These are phyloP conservation scores for Paraphoma chrysanthemicola DNA, from an alignment of 2,329 filamentous ascomycete species.

Conservation along the genomic window DNA sequence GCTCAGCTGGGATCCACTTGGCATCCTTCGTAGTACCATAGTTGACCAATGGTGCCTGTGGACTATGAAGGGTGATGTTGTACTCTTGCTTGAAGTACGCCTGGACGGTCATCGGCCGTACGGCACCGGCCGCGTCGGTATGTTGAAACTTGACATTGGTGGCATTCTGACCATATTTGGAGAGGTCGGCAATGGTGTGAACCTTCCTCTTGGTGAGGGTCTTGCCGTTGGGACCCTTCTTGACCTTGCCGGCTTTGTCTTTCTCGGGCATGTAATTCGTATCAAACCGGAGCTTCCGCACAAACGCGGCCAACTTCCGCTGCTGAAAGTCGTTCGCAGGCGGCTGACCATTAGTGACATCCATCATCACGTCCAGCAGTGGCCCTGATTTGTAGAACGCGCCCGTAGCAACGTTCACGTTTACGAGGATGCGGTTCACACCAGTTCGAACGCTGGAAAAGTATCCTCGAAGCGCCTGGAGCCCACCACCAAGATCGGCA, in stretches of 20 bases:
- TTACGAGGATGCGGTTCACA: constrained; percentile 64
- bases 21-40: constrained; percentile 26
- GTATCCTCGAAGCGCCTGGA: constrained; percentile 67
- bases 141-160: constrained; percentile 26
- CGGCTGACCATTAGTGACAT: constrained; percentile 16
- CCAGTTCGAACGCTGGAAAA: constrained; percentile 67
- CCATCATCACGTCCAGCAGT: constrained; percentile 44
- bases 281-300: constrained; percentile 48
- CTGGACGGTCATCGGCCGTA: constrained; percentile 17
- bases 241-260: constrained; percentile 40
- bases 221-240: constrained; percentile 16
- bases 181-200: constrained; percentile 50
- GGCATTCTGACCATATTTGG: constrained; percentile 43
- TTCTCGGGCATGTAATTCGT: constrained; percentile 49
- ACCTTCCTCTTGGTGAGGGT: constrained; percentile 33
- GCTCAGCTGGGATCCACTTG: constrained; percentile 44
- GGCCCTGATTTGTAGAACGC: constrained; percentile 62
- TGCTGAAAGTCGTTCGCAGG: constrained; percentile 12
- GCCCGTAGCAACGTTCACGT: constrained; percentile 67
- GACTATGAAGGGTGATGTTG: constrained; percentile 23
- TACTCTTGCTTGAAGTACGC: constrained; percentile 29
- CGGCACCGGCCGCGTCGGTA: constrained; percentile 16
- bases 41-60: constrained; percentile 39
- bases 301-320: constrained; percentile 34
- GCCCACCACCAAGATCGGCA: constrained; percentile 56